phyloP scores from a whole-genome alignment of 2,329 filamentous ascomycete genomes.

The Sporothrix pallida region DNA sequence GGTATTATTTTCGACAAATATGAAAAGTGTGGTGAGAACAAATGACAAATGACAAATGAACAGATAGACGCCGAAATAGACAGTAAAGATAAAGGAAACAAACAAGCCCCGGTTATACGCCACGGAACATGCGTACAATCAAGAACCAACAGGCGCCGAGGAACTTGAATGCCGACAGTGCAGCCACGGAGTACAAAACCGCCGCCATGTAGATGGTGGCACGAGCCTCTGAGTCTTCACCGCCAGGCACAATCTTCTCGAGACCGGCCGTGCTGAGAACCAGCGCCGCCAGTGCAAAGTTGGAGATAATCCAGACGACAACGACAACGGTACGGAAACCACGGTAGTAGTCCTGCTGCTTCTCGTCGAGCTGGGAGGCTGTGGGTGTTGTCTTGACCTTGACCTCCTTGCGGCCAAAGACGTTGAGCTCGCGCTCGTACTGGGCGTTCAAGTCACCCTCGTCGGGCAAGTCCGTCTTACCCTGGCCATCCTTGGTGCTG shows the following conservation, averaged over 20 bases:
- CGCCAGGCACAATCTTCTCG: constrained; percentile 64
- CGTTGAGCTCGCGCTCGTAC: constrained; percentile 82
- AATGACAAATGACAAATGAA: constrained; percentile 13
- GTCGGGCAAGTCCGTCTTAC: constrained; percentile 94
- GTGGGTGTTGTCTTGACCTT: constrained; percentile 69
- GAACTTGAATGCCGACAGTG: constrained; percentile 82
- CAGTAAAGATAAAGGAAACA: background rate
- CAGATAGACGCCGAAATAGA: constrained; percentile 5
- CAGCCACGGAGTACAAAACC: constrained; percentile 88
- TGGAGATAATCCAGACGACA: constrained; percentile 94
- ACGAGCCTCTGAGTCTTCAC: constrained; percentile 57
- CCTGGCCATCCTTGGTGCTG: constrained; percentile 83
- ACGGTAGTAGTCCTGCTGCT: constrained; percentile 98
- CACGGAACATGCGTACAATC: constrained; percentile 83
- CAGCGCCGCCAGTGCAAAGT: constrained; percentile 84
- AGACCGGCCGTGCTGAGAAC: constrained; percentile 87
- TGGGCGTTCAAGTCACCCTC: constrained; percentile 94
- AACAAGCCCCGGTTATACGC: constrained; percentile 52
- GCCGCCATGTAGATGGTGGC: constrained; percentile 85
- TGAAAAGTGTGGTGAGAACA: constrained; percentile 21
- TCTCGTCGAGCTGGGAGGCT: constrained; percentile 67
- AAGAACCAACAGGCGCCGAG: constrained; percentile 90
- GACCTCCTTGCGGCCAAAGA: constrained; percentile 76
- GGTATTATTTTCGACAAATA: constrained; percentile 33
- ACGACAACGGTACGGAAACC: constrained; percentile 93